Conservation (phyloP, 306 rosid genomes). For the Cyclanthera cordifolia region DNA sequence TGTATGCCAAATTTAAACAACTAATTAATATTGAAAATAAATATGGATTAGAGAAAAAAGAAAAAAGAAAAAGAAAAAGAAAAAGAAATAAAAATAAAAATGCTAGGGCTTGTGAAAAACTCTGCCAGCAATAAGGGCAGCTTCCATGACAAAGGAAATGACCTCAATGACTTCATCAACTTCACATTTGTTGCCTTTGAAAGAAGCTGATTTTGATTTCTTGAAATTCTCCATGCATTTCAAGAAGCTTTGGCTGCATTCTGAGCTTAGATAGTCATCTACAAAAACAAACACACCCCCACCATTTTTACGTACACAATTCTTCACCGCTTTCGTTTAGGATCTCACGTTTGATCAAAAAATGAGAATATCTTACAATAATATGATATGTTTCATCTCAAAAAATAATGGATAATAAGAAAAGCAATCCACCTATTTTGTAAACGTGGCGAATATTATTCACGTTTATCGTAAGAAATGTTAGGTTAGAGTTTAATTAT, state of each 20-base stretch:
- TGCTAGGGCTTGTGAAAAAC: conserved; percentile 62
- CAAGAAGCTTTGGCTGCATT: conserved; percentile 65
- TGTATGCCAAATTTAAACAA: background rate
- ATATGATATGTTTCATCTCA: too few relatives aligned
- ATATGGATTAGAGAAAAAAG: background rate
- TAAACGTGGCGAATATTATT: too few relatives aligned
- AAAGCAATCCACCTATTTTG: too few relatives aligned
- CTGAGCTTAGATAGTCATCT: conserved; percentile 87
- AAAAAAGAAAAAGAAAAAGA: background rate
- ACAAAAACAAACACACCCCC: conserved; percentile 18
- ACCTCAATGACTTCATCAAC: conserved; percentile 52
- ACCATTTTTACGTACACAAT: too few relatives aligned
- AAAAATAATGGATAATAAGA: too few relatives aligned
- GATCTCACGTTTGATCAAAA: too few relatives aligned
- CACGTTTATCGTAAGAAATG: too few relatives aligned
- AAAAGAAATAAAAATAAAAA: too few relatives aligned
- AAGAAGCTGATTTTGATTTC: conserved; percentile 28
- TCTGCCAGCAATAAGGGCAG: conserved; percentile 82
- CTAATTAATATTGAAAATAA: background rate
- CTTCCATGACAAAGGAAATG: conserved; percentile 65
- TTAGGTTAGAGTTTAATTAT: too few relatives aligned
- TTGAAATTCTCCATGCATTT: conserved; percentile 60
- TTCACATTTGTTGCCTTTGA: conserved; percentile 62
- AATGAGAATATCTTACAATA: too few relatives aligned
- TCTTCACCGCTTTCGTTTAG: too few relatives aligned